Evolutionary conservation across 805 yeast species (phyloP).

Genomic region (Myxozyma kluyveri): DNA sequence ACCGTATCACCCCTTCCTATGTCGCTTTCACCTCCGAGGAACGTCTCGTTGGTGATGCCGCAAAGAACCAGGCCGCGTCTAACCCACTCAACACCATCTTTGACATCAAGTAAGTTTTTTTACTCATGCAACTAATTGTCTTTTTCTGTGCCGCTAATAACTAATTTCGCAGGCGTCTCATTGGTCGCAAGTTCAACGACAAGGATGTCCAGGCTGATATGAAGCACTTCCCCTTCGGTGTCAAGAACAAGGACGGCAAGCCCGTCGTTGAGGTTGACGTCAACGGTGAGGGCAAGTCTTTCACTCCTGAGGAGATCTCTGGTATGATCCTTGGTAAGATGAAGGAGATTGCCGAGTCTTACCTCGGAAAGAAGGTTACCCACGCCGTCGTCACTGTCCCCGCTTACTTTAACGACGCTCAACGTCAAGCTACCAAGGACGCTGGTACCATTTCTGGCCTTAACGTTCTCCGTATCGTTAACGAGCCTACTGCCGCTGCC

Average conservation of each 20-base stretch:
- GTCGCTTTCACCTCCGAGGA: constrained; percentile 95
- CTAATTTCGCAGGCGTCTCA: constrained; percentile 77
- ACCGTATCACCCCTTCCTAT: constrained; percentile 95
- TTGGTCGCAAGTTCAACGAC: constrained; percentile 78
- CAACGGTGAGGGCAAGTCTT: constrained; percentile 81
- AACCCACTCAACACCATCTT: constrained; percentile 91
- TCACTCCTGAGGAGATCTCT: constrained; percentile 92
- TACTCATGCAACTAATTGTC: constrained; percentile 31
- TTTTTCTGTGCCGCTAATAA: neutral
- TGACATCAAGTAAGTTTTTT: constrained; percentile 58
- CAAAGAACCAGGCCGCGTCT: constrained; percentile 97
- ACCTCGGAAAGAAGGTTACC: constrained; percentile 76
- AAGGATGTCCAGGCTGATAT: constrained; percentile 73
- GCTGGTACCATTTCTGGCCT: constrained; percentile 96
- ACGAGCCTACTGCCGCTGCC: constrained; percentile 98
- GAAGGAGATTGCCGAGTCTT: constrained; percentile 92
- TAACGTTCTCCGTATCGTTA: constrained; percentile 89
- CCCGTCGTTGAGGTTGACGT: constrained; percentile 80
- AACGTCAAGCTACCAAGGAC: constrained; percentile 97
- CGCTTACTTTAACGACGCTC: constrained; percentile 96
- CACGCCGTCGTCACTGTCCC: constrained; percentile 97
- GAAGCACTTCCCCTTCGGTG: constrained; percentile 85
- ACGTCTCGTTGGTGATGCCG: constrained; percentile 95
- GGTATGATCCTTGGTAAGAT: constrained; percentile 89
- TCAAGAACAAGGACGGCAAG: constrained; percentile 74